Evolutionary conservation across 345 rosid species (phyloP).

Genomic region (Eucalyptus coolabah): DNA sequence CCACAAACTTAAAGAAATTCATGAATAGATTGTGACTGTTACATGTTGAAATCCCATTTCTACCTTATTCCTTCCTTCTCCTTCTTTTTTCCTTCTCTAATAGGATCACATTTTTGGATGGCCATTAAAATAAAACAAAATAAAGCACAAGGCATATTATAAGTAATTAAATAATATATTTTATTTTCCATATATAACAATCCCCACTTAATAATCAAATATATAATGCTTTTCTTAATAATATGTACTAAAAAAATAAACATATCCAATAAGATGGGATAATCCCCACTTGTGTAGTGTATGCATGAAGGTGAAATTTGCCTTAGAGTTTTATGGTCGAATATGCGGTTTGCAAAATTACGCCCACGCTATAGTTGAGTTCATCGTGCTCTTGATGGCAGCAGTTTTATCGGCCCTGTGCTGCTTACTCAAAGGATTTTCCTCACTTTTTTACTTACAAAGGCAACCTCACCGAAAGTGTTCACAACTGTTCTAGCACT

Average conservation of each 20-base stretch:
- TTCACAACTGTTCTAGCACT: too few relatives aligned
- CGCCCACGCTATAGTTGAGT: background rate
- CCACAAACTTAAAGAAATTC: too few relatives aligned
- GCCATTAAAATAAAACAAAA: too few relatives aligned
- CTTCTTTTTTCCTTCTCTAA: too few relatives aligned
- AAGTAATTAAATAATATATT: background rate
- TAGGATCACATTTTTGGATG: too few relatives aligned
- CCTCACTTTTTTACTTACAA: background rate
- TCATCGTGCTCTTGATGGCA: background rate
- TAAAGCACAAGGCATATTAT: background rate
- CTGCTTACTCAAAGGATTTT: rapidly evolving
- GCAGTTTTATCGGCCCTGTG: background rate
- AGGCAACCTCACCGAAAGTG: too few relatives aligned
- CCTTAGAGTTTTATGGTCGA: background rate
- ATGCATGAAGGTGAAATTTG: too few relatives aligned
- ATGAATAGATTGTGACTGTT: too few relatives aligned
- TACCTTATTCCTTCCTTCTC: rapidly evolving
- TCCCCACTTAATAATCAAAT: background rate
- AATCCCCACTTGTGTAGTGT: rapidly evolving
- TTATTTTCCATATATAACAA: background rate
- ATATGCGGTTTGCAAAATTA: background rate
- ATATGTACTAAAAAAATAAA: background rate
- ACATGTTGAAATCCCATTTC: too few relatives aligned
- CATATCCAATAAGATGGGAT: background rate
- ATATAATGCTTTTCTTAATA: background rate